Evolutionary conservation across 805 yeast species (phyloP).

Genomic region (Kluyveromyces siamensis): DNA sequence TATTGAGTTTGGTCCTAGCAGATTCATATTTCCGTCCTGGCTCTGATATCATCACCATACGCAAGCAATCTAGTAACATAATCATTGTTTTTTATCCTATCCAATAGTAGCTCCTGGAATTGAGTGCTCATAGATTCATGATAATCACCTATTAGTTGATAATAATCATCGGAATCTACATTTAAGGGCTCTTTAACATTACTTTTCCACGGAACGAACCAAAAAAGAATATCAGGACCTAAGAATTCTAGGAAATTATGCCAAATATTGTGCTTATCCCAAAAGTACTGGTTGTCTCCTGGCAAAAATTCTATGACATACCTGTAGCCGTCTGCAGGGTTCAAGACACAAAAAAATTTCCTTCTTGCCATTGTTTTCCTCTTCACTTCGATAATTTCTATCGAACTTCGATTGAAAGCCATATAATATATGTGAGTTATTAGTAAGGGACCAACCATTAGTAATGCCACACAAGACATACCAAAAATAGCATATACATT

Average conservation of each 20-base stretch:
- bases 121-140: conserved; percentile 15
- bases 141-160: conserved; percentile 22
- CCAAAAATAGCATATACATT: conserved; percentile 43
- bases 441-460: conserved; percentile 37
- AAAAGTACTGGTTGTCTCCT: conserved; percentile 15
- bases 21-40: background rate
- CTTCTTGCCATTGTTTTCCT: conserved; percentile 19
- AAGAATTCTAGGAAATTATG: conserved; percentile 22
- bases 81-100: conserved; percentile 24
- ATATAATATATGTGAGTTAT: conserved; percentile 39
- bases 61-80: conserved; percentile 10
- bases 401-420: conserved; percentile 40
- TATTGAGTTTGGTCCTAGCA: background rate
- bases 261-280: conserved; percentile 15
- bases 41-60: conserved; percentile 2
- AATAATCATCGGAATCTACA: conserved; percentile 4
- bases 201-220: conserved; percentile 26
- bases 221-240: conserved; percentile 20
- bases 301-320: conserved; percentile 34
- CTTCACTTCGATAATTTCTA: conserved; percentile 45
- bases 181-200: conserved; percentile 4
- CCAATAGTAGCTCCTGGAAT: conserved; percentile 14
- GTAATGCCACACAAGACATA: conserved; percentile 35
- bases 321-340: conserved; percentile 28
- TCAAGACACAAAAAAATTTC: conserved; percentile 22